These are phyloP conservation scores for Phytophthora agathidicida DNA, from an alignment of 352 stramenopile genomes.

Conservation along the genomic window DNA sequence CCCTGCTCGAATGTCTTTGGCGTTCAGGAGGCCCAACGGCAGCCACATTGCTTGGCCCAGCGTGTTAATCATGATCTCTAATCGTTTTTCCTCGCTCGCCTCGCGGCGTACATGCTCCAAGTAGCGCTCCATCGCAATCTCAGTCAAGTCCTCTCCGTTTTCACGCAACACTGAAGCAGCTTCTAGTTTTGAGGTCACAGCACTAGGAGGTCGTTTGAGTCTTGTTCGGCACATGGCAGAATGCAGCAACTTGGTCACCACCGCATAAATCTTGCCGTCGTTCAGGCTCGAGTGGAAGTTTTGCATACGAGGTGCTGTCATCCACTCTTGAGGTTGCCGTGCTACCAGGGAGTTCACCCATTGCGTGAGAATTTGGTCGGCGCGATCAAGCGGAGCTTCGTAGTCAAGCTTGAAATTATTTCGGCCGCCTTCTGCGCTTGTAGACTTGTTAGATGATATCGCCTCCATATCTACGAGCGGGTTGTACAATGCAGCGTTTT, in stretches of 20 bases:
- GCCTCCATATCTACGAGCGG: conserved; percentile 55
- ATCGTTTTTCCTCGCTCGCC: conserved; percentile 50
- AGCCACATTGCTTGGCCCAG: conserved; percentile 79
- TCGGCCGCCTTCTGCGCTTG: conserved; percentile 1
- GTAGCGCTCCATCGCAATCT: conserved; percentile 81
- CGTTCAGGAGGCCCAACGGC: conserved; percentile 57
- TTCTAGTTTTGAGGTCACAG: conserved; percentile 52
- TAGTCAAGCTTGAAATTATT: conserved; percentile 37
- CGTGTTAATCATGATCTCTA: conserved; percentile 77
- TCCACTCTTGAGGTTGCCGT: conserved; percentile 54
- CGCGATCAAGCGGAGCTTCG: conserved; percentile 63
- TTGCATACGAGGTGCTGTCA: conserved; percentile 50
- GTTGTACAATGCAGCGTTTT: conserved; percentile 72
- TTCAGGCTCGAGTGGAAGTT: conserved; percentile 75
- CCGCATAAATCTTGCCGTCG: conserved; percentile 58
- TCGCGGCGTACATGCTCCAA: conserved; percentile 66
- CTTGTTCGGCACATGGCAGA: conserved; percentile 64
- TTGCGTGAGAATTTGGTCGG: conserved; percentile 75
- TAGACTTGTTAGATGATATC: not conserved
- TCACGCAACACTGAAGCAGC: conserved; percentile 66
- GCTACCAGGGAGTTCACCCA: conserved; percentile 74
- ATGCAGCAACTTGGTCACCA: conserved; percentile 73
- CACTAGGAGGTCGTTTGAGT: conserved; percentile 33
- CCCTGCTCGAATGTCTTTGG: conserved; percentile 73
- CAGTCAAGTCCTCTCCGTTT: conserved; percentile 81